Percentiles rank a stretch among this genome's conserved stretches.
Evolutionary conservation across 257 asterid species (phyloP).

Genomic region (Fraxinus cuspidata): DNA sequence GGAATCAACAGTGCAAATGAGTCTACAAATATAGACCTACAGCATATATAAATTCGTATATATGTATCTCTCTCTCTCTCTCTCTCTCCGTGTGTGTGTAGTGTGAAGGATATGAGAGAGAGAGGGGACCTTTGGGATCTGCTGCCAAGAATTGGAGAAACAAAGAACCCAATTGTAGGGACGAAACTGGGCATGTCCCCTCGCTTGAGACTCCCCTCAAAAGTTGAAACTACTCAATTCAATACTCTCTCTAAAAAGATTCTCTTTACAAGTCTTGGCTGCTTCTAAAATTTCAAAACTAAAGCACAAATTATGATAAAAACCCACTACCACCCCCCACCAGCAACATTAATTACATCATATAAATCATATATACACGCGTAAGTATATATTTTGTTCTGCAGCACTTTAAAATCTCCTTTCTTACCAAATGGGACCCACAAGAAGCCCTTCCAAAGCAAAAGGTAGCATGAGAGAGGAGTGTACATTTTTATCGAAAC

Average conservation of each 20-base stretch:
- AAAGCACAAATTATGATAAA: conserved; percentile 34
- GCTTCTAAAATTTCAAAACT: conserved; percentile 12
- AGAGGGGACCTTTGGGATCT: conserved; percentile 72
- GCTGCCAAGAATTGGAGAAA: conserved; percentile 66
- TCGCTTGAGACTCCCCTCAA: conserved; percentile 34
- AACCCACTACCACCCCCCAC: conserved; percentile 56
- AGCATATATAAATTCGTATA: background rate
- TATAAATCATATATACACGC: background rate
- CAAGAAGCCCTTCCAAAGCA: too few species aligned
- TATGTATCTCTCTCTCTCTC: background rate
- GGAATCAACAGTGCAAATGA: conserved; percentile 13
- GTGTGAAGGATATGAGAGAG: conserved; percentile 8
- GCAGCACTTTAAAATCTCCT: too few species aligned
- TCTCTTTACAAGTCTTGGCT: conserved; percentile 33
- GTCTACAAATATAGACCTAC: background rate
- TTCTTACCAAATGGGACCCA: too few species aligned
- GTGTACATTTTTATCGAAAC: too few species aligned
- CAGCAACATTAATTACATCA: conserved; percentile 53
- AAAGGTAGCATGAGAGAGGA: too few species aligned
- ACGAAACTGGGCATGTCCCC: conserved; percentile 89
- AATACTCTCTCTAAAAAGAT: conserved; percentile 7
- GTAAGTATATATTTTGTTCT: too few species aligned
- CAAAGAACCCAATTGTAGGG: conserved; percentile 80
- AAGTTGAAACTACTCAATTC: background rate
- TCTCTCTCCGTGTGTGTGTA: background rate